Evolutionary conservation across 2,329 filamentous ascomycete genomes (phyloP).

Genomic region (Emergomyces orientalis): DNA sequence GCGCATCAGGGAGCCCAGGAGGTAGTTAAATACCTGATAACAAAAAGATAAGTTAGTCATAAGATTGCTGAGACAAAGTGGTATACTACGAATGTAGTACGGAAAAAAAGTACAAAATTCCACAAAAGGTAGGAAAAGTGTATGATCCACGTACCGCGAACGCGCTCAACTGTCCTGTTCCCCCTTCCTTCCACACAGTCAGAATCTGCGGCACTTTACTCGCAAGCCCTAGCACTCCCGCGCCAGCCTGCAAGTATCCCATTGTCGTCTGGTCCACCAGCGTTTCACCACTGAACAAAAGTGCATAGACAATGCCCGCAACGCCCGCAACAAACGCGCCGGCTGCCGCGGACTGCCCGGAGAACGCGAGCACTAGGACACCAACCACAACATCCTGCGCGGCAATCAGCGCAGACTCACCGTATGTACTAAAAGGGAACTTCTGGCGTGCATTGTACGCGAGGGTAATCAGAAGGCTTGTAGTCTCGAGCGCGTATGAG

Average conservation of each 20-base stretch:
- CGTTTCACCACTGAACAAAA: slow-evolving; percentile 54
- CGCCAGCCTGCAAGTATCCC: slow-evolving; percentile 70
- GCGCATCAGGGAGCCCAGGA: slow-evolving; percentile 79
- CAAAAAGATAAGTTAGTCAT: neutral
- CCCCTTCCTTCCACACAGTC: slow-evolving; percentile 73
- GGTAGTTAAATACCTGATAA: slow-evolving; percentile 89
- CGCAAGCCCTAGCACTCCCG: slow-evolving; percentile 71
- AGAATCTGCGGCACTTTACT: slow-evolving; percentile 92
- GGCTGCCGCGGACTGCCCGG: slow-evolving; percentile 56
- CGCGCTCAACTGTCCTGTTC: slow-evolving; percentile 90
- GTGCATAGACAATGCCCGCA: slow-evolving; percentile 56
- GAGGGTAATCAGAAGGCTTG: slow-evolving; percentile 76
- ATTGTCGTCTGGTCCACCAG: slow-evolving; percentile 59
- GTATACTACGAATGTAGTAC: neutral
- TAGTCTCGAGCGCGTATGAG: slow-evolving; percentile 85
- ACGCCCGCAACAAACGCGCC: slow-evolving; percentile 71
- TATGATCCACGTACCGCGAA: slow-evolving; percentile 65
- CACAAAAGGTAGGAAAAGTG: neutral
- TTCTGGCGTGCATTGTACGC: slow-evolving; percentile 86
- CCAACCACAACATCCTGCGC: slow-evolving; percentile 88
- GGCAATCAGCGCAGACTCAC: slow-evolving; percentile 86
- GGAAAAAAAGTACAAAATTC: neutral
- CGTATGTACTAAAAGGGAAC: slow-evolving; percentile 94
- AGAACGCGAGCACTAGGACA: slow-evolving; percentile 76
- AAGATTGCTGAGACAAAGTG: neutral